Percentiles rank a stretch among this genome's conserved stretches.
Conservation (phyloP, 208 protist species). For the Acanthamoeba sp. region DNA sequence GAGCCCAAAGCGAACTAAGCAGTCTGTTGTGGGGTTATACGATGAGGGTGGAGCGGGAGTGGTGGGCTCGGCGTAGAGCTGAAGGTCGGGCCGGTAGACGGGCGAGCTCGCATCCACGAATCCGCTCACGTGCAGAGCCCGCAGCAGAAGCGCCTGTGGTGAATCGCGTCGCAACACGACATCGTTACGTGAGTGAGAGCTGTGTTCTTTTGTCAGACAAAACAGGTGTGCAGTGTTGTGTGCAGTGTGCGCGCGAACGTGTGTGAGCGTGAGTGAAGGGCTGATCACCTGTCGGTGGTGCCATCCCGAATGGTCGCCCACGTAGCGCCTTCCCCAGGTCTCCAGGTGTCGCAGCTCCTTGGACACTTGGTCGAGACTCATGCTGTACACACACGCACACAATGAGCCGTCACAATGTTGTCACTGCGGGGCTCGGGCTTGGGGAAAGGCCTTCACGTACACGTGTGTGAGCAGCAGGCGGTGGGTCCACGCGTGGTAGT, state of each 20-base stretch:
- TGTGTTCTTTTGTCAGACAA: no score
- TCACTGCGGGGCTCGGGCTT: no score
- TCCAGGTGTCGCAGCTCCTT: slow-evolving; percentile 68
- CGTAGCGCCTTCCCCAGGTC: slow-evolving; percentile 74
- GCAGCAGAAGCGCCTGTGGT: not conserved
- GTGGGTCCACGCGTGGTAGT: slow-evolving; percentile 84
- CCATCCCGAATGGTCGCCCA: slow-evolving; percentile 79
- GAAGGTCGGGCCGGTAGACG: not conserved
- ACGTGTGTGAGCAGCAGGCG: slow-evolving; percentile 74
- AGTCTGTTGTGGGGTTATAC: not conserved
- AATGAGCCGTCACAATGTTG: not conserved
- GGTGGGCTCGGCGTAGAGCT: not conserved
- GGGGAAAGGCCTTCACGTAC: not conserved
- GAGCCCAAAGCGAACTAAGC: no score
- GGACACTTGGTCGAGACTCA: slow-evolving; percentile 3
- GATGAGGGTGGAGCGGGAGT: not conserved
- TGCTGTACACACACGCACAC: not conserved
- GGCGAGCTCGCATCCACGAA: not conserved
- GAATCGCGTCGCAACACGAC: not conserved
- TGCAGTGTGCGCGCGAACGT: no score
- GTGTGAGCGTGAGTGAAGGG: no score
- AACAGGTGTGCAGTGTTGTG: no score
- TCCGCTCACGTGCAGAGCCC: not conserved
- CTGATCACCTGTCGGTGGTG: slow-evolving; percentile 76
- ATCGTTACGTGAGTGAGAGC: no score